Conservation (phyloP, 257 asterid genomes). For the Nicotiana undulata region DNA sequence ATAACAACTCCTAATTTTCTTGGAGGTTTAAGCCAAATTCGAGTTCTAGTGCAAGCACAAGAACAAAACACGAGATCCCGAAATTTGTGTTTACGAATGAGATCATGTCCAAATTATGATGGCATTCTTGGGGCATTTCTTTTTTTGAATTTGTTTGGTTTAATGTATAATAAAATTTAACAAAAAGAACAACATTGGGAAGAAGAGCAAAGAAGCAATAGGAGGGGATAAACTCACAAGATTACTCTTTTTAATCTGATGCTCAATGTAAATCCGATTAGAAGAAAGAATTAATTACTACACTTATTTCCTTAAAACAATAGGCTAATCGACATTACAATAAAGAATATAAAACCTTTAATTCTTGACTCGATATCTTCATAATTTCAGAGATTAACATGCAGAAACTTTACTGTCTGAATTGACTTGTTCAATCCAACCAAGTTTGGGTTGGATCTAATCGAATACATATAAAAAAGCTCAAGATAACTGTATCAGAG, state of each 20-base stretch:
- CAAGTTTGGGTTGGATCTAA: neutral
- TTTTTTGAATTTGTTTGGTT: neutral
- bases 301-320: neutral
- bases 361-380: neutral
- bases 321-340: neutral
- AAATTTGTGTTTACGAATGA: neutral
- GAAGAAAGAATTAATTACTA: neutral
- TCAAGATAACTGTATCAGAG: neutral
- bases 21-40: neutral
- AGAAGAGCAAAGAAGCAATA: no score
- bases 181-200: no score
- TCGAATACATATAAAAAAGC: neutral
- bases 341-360: neutral
- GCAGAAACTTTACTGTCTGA: neutral
- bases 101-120: neutral
- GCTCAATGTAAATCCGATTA: neutral
- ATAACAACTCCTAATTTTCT: neutral
- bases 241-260: no score
- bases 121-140: neutral
- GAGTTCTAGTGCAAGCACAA: neutral
- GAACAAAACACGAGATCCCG: neutral
- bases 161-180: neutral
- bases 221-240: no score
- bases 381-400: neutral
- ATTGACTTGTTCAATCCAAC: neutral